Percentiles rank a stretch among this genome's conserved stretches.
Evolutionary conservation across 805 yeast species (phyloP).

Genomic region (Yarrowia deformans): DNA sequence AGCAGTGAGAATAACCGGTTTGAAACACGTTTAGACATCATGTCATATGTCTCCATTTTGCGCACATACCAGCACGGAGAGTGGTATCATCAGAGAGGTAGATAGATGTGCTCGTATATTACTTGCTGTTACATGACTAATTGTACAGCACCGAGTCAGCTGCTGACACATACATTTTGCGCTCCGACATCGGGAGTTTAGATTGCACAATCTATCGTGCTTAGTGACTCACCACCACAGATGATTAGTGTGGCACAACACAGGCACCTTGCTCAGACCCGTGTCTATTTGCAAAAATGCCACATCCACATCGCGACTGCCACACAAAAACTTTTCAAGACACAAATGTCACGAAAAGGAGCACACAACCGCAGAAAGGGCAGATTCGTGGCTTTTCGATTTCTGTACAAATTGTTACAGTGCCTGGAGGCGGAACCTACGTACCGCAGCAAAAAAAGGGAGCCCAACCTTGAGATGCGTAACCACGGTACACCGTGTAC

Average conservation of each 20-base stretch:
- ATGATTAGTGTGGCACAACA: constrained; percentile 3
- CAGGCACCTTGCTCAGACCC: neutral
- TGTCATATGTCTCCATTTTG: neutral
- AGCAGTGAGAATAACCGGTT: neutral
- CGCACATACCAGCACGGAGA: neutral
- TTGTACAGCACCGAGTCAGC: constrained; percentile 6
- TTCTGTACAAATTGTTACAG: neutral
- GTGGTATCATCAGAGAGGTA: neutral
- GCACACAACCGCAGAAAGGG: neutral
- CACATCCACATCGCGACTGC: neutral
- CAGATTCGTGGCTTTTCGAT: constrained; percentile 7
- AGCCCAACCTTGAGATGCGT: neutral
- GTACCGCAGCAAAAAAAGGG: neutral
- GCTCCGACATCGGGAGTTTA: neutral
- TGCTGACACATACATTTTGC: neutral
- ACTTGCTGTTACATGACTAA: no score
- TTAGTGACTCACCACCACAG: constrained; percentile 4
- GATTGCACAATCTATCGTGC: constrained; percentile 31
- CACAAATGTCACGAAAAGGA: neutral
- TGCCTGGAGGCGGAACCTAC: neutral
- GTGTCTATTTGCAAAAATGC: constrained; percentile 5
- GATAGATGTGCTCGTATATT: neutral
- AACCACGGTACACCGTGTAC: neutral
- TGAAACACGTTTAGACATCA: constrained; percentile 1
- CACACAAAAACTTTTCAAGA: neutral